A percentile compares a stretch with the other conserved stretches of the same genome.
Evolutionary conservation across 2,329 filamentous ascomycete species (phyloP).

Genomic region (Trichophyton mentagrophytes): DNA sequence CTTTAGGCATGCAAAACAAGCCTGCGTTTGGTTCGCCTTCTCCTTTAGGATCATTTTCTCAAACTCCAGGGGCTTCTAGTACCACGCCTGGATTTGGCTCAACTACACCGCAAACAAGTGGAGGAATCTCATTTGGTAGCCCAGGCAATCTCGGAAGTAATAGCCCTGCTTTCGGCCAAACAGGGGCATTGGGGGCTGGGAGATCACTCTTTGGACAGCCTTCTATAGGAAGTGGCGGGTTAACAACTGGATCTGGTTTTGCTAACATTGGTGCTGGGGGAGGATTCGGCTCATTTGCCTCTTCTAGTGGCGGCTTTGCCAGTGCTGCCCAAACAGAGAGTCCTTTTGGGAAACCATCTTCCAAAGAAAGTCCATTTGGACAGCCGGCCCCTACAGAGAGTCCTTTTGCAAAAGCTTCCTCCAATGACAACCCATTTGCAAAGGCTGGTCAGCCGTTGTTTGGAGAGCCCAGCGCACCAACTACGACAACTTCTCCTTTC

Average conservation of each 20-base stretch:
- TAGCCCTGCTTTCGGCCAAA: slow-evolving; percentile 23
- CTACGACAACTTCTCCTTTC: background rate
- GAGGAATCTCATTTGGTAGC: slow-evolving; percentile 23
- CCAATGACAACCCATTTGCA: slow-evolving; percentile 19
- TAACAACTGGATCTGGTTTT: background rate
- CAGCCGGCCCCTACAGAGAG: slow-evolving; percentile 13
- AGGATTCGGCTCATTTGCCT: slow-evolving; percentile 9
- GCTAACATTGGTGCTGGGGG: slow-evolving; percentile 13
- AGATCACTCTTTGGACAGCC: slow-evolving; percentile 22
- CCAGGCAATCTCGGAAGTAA: slow-evolving; percentile 23
- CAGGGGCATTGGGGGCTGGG: slow-evolving; percentile 13
- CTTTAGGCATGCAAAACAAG: slow-evolving; percentile 7
- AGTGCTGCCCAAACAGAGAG: slow-evolving; percentile 4
- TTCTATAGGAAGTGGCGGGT: slow-evolving; percentile 4
- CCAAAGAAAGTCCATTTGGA: slow-evolving; percentile 19
- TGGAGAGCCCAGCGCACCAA: slow-evolving; percentile 13
- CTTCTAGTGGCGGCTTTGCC: slow-evolving; percentile 1
- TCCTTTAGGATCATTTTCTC: background rate
- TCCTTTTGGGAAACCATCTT: slow-evolving; percentile 3
- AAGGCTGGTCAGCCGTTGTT: slow-evolving; percentile 23
- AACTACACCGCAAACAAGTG: slow-evolving; percentile 15
- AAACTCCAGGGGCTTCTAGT: slow-evolving; percentile 11
- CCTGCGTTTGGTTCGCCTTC: slow-evolving; percentile 10
- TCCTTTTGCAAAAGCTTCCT: slow-evolving; percentile 19
- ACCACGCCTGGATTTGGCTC: slow-evolving; percentile 25